Conservation (phyloP, 2,329 filamentous ascomycete genomes). For the Emergomyces pasteurianus region DNA sequence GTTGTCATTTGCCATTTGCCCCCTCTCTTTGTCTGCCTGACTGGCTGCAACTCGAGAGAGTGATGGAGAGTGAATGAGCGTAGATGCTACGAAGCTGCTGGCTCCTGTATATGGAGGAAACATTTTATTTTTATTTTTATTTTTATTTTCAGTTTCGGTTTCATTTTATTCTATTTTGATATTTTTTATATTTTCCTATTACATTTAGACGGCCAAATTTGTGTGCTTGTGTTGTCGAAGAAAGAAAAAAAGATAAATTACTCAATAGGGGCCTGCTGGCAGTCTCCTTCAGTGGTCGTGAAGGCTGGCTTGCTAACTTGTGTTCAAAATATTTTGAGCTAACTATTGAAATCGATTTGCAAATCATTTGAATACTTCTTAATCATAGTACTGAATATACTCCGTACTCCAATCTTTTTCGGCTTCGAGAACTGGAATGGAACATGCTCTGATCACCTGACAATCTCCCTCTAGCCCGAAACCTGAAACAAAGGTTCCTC, state of each 20-base stretch:
- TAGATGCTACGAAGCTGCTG: neutral
- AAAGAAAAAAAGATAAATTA: no score
- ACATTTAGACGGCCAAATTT: neutral
- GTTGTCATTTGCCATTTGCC: constrained; percentile 9
- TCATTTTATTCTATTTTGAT: no score
- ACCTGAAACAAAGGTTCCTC: neutral
- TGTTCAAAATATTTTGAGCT: no score
- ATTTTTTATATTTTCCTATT: neutral
- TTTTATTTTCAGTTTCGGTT: no score
- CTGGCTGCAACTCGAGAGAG: neutral
- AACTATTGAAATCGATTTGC: no score
- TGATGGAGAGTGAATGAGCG: neutral
- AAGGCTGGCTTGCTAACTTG: no score
- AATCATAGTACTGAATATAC: neutral
- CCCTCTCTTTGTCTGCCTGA: neutral
- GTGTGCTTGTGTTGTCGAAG: no score
- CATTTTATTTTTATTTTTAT: no score
- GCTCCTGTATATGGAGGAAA: neutral
- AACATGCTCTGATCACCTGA: neutral
- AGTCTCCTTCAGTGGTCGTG: no score
- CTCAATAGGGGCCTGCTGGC: neutral
- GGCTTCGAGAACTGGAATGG: neutral
- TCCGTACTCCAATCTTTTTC: neutral
- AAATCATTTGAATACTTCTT: neutral
- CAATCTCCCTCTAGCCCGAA: neutral